Evolutionary conservation across 495 filamentous ascomycete species (phyloP), one percentile per base, ranked within the genome.

Genomic region (Tuber aestivum): DNA sequence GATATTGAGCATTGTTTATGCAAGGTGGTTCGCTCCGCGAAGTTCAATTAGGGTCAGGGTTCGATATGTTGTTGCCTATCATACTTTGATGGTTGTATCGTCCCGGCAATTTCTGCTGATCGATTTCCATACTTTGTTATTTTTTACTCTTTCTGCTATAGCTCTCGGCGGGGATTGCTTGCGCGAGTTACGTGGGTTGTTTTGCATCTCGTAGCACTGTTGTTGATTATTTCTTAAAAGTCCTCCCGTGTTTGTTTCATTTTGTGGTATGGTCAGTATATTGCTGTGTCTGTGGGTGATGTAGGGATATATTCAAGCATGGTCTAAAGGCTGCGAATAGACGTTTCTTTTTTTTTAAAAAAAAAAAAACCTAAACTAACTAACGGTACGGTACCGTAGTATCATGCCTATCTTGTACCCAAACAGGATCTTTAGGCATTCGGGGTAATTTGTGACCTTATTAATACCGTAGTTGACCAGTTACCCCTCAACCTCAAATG

Each of bases 1-100:
- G 76, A 79, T 77, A 56, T 79, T 37, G 76, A 79, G 40, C 76
- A 79, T 75, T 79, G 76, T 16, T 79, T 79, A 50, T 79, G 77
- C 41, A 79, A 79, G 42, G 76, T 78, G 45, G 23, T 75, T 41
- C 76, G 77, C 56, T 69, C 76, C 44, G 50, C 41, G 9, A 79
- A 68, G 61, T 79, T 78, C 56, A 72, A 41, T 72, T 32, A 72
- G 41, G 56, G 6, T 41, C 41, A 14, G 42, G 9, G 38, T 35
- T 35, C 45, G 35, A 76, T 10, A 40, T 71, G 21, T 48, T 70
- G 10, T 4, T 27, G 1, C 23, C 27, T n/a, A 23, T 56, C 48
- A 27, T n/a, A 35, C 56, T 65, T 65, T 10, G 27, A 35, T 65
- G 56, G 1, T 32, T 6, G 27, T 35, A 18, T 7, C n/a, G 12